Base-by-base conservation (phyloP, 345 rosid species). In the Xanthoceras sorbifolium region DNA sequence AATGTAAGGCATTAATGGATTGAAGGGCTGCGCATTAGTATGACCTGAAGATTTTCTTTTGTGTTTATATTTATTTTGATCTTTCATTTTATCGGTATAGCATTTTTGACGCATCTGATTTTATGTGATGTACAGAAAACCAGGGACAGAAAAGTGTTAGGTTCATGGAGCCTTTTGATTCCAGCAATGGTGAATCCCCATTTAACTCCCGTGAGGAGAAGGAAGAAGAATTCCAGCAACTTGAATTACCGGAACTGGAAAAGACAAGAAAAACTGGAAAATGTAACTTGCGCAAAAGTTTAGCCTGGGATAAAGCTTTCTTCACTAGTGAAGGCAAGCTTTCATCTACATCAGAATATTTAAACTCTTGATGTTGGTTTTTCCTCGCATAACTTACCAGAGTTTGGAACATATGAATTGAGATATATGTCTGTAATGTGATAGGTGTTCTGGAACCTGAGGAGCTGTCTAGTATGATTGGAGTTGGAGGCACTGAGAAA, bases 251-350 rank as follows among this genome's bases (percentile, higher is more conserved):
- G 28, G 89, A 86, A 73, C 79, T 74, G 15, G 83, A 85, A 17
- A 84, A 63, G 70, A 40, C 54, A 46, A 80, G 82, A 76, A 84
- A 42, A 42, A 1, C 64, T 64, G 86, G 83, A 50, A 91, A 88
- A 87, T 89, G 73, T 76, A 92, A 90, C 73, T 70, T 92, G 82
- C 91, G 98, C 61, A 90, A 91, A 72, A 95, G 99, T 83, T 87
- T 95, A 84, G 98, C 97, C 4, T 93, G 99, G 99, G 97, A 95
- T 60, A 93, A 82, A 78, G 99, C 97, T 64, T 93, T 95, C 81
- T 93, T 95, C 89, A 95, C 99, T n/a, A 89, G 88, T 79, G 92
- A 87, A 71, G 99, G 99, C 84, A 81, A 75, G 81, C 26, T 62
- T 67, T 22, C 67, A 25, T 62, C n/a, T 44, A 25, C 31, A 50